Conservation (phyloP, 305 asterid species). For the Solanum hybrid region DNA sequence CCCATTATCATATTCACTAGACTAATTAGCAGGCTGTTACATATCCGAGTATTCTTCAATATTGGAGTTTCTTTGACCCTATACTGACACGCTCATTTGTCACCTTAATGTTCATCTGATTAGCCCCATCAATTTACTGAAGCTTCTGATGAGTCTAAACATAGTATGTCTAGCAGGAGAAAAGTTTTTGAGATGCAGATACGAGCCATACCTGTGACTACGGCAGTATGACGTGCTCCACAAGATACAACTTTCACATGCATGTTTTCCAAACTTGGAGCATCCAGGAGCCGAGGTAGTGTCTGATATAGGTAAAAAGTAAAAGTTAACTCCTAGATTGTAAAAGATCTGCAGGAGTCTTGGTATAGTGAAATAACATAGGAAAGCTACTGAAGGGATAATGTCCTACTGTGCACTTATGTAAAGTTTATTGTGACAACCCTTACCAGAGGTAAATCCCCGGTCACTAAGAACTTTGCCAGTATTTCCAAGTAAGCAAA, state of each 20-base stretch:
- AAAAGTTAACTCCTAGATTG: neutral
- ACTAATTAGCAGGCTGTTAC: neutral
- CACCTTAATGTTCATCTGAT: neutral
- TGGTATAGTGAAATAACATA: neutral
- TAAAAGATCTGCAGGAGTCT: neutral
- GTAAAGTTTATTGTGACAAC: neutral
- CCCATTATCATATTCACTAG: neutral
- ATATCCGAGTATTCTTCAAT: neutral
- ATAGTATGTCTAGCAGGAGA: neutral
- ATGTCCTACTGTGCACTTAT: neutral
- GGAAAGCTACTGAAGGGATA: neutral
- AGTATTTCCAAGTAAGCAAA: neutral
- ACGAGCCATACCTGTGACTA: constrained; percentile 49
- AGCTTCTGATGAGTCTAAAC: neutral
- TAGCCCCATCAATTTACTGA: neutral
- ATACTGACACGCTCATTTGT: neutral
- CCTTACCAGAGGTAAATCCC: neutral
- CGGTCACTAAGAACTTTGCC: neutral
- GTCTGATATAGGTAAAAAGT: constrained; percentile 36
- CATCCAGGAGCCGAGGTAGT: constrained; percentile 80
- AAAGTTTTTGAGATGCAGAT: neutral
- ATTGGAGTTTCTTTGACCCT: neutral
- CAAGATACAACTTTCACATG: constrained; percentile 66
- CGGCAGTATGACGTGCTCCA: constrained; percentile 95
- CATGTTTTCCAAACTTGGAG: constrained; percentile 71